phyloP scores from a whole-genome alignment of 2,329 filamentous ascomycete species.

The Aureobasidium pullulans region DNA sequence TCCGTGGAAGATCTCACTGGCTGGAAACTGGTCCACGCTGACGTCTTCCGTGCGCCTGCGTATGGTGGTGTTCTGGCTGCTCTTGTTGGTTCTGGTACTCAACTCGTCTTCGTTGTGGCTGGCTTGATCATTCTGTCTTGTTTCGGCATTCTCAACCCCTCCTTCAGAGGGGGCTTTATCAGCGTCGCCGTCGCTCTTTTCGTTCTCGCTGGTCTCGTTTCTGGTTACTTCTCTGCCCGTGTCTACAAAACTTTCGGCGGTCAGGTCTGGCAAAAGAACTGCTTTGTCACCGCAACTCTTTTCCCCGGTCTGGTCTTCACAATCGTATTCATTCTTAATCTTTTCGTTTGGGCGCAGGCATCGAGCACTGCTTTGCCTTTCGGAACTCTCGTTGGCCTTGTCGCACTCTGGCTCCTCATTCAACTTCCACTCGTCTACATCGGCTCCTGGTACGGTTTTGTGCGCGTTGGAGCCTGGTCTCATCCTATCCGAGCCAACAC shows the following conservation, averaged over 20 bases:
- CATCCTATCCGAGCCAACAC: slow-evolving; percentile 72
- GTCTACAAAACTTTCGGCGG: slow-evolving; percentile 81
- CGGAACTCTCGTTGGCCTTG: slow-evolving; percentile 63
- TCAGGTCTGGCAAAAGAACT: slow-evolving; percentile 66
- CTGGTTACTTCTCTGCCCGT: slow-evolving; percentile 77
- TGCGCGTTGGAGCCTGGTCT: slow-evolving; percentile 61
- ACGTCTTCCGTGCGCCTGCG: slow-evolving; percentile 71
- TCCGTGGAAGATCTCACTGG: slow-evolving; percentile 71
- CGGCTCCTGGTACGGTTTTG: slow-evolving; percentile 71
- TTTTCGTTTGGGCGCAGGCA: slow-evolving; percentile 86
- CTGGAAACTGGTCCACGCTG: slow-evolving; percentile 84
- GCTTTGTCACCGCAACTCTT: slow-evolving; percentile 62
- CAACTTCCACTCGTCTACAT: slow-evolving; percentile 78
- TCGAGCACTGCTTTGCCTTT: slow-evolving; percentile 84
- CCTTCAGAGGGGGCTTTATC: slow-evolving; percentile 82
- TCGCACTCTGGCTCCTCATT: slow-evolving; percentile 75
- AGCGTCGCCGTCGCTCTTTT: slow-evolving; percentile 78
- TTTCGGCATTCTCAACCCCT: slow-evolving; percentile 73
- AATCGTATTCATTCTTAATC: slow-evolving; percentile 70
- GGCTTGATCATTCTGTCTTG: slow-evolving; percentile 64
- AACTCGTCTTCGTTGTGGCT: slow-evolving; percentile 73
- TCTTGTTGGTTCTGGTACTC: slow-evolving; percentile 76
- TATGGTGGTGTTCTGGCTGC: slow-evolving; percentile 69
- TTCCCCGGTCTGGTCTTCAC: slow-evolving; percentile 73
- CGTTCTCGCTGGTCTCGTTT: slow-evolving; percentile 74